phyloP scores from a whole-genome alignment of 495 filamentous ascomycete genomes.

The Talaromyces thailandensis region DNA sequence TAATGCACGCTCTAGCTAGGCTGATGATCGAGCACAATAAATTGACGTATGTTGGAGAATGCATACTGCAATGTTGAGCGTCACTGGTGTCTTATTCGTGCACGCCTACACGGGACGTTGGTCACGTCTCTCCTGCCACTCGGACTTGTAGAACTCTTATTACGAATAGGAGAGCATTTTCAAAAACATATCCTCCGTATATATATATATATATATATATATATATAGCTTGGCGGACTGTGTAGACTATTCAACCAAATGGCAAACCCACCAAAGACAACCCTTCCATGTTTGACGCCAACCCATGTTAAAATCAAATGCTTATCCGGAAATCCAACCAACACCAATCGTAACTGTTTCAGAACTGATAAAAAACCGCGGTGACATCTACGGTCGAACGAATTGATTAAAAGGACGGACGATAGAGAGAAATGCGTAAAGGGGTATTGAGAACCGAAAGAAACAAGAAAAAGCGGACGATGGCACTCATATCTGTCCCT shows the following conservation, averaged over 20 bases:
- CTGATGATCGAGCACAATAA: not conserved
- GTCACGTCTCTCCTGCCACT: not conserved
- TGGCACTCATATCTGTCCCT: slow-evolving; percentile 75
- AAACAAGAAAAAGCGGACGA: slow-evolving; percentile 6
- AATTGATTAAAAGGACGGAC: not conserved
- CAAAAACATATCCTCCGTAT: not conserved
- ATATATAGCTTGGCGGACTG: not conserved
- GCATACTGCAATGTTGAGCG: not conserved
- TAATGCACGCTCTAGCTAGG: not conserved
- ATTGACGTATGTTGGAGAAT: not conserved
- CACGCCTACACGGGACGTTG: not conserved
- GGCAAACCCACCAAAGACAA: not conserved
- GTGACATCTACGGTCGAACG: not conserved
- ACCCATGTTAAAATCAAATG: not conserved
- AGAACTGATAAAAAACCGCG: not conserved
- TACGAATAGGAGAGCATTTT: not conserved
- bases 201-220: too few species aligned
- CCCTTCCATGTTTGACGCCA: not conserved
- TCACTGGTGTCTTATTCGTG: too few species aligned
- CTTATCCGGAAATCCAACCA: not conserved
- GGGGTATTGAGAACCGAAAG: slow-evolving; percentile 10
- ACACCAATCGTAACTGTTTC: not conserved
- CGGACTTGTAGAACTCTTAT: not conserved
- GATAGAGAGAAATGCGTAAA: not conserved
- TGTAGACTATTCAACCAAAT: not conserved